Percentiles rank a stretch among this genome's conserved stretches.
Conservation (phyloP, 306 rosid species). For the apple (Malus domestica) region DNA sequence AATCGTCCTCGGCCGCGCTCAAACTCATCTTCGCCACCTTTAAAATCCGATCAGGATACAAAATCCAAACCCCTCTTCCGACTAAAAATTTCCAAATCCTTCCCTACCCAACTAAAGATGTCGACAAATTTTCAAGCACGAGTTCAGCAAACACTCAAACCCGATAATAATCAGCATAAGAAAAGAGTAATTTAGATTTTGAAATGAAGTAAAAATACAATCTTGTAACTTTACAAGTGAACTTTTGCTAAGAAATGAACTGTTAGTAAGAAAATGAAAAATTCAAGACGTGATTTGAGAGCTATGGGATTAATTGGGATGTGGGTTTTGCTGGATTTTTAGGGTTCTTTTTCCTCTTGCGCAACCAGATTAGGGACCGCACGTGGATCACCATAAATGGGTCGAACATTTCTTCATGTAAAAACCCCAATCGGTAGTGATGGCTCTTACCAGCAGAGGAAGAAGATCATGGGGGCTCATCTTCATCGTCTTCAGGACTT, state of each 20-base stretch:
- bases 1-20: conserved; percentile 59
- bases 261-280: not conserved
- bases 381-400: conserved; percentile 35
- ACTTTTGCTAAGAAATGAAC: not conserved
- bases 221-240: not conserved
- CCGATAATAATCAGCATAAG: not conserved
- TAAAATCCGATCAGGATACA: not conserved
- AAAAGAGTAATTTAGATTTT: not conserved
- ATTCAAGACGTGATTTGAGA: not conserved
- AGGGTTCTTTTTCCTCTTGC: conserved; percentile 15
- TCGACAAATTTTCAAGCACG: not conserved
- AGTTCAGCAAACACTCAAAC: too few species aligned
- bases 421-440: conserved; percentile 12
- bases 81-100: not conserved
- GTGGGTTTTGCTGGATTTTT: conserved; percentile 5
- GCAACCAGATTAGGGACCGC: conserved; percentile 36
- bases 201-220: not conserved
- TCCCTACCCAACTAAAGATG: not conserved
- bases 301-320: not conserved
- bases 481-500: conserved; percentile 11
- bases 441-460: conserved; percentile 32
- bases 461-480: conserved; percentile 19
- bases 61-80: conserved; percentile 7
- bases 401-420: conserved; percentile 28
- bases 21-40: conserved; percentile 83